Percentiles rank a stretch among this genome's conserved stretches.
phyloP scores from a whole-genome alignment of 1,284 basidiomycete genomes.

The Vanrija humicola region DNA sequence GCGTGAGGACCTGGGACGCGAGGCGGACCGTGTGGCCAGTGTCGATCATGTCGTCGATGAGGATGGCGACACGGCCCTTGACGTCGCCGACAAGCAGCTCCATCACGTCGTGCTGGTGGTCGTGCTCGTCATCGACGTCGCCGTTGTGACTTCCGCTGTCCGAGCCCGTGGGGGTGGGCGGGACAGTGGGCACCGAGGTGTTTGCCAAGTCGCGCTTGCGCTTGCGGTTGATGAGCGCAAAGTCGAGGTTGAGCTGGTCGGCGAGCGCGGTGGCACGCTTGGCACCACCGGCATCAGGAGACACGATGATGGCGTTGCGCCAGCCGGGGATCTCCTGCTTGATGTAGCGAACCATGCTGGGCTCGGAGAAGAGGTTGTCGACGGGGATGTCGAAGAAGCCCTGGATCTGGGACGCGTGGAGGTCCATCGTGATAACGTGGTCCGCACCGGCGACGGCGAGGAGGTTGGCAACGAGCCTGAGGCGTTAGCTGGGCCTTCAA shows the following conservation, averaged over 20 bases:
- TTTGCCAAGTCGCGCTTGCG: slow-evolving; percentile 55
- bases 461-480: slow-evolving; percentile 83
- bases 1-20: slow-evolving; percentile 77
- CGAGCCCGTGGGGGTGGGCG: slow-evolving; percentile 44
- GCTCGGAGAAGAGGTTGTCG: slow-evolving; percentile 90
- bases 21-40: slow-evolving; percentile 83
- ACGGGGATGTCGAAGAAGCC: slow-evolving; percentile 99
- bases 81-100: slow-evolving; percentile 98
- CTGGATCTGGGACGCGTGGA: slow-evolving; percentile 97
- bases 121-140: slow-evolving; percentile 45
- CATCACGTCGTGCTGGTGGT: slow-evolving; percentile 60
- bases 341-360: slow-evolving; percentile 83
- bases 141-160: slow-evolving; percentile 31
- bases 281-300: slow-evolving; percentile 95
- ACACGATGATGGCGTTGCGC: slow-evolving; percentile 88
- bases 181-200: slow-evolving; percentile 39
- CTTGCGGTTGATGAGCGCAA: slow-evolving; percentile 94
- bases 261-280: slow-evolving; percentile 94
- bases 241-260: slow-evolving; percentile 92
- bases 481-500: background rate
- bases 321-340: slow-evolving; percentile 81
- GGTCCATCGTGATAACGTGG: slow-evolving; percentile 98
- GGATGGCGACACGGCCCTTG: slow-evolving; percentile 83
- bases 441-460: slow-evolving; percentile 93
- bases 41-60: slow-evolving; percentile 98